These are phyloP conservation scores for Penicillium sp. DNA, from an alignment of 2,329 filamentous ascomycete genomes.

Conservation along the genomic window DNA sequence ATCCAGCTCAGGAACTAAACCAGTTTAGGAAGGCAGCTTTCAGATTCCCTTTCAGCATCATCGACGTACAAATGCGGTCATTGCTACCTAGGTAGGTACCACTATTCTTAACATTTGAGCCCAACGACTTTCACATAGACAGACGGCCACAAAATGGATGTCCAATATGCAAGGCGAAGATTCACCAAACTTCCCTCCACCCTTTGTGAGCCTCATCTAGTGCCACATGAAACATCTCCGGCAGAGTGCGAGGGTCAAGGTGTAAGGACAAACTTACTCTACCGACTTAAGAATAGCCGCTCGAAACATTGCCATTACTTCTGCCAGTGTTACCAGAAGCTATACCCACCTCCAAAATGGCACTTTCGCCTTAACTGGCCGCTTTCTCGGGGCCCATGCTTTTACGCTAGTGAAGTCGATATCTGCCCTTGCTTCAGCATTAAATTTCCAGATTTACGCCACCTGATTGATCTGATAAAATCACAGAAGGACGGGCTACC, in stretches of 20 bases:
- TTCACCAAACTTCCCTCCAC: not conserved
- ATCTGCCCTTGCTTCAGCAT: not conserved
- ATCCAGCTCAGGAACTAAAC: not conserved
- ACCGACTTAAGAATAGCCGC: not conserved
- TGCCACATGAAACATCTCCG: not conserved
- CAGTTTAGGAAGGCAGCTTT: not conserved
- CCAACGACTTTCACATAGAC: not conserved
- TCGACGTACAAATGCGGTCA: not conserved
- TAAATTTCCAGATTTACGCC: not conserved
- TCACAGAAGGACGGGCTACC: not conserved
- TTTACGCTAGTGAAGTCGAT: not conserved
- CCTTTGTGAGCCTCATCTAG: not conserved
- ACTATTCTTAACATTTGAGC: not conserved
- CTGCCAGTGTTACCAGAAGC: not conserved
- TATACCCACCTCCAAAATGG: not conserved
- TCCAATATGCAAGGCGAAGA: not conserved
- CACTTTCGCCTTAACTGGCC: not conserved
- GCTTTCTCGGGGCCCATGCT: not conserved
- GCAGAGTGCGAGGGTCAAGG: not conserved
- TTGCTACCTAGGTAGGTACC: not conserved
- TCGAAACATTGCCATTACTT: not conserved
- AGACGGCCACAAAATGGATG: not conserved
- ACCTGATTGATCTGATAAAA: not conserved
- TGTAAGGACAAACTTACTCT: not conserved
- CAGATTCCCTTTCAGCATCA: not conserved